Percentiles rank a stretch among this genome's conserved stretches.
phyloP scores from a whole-genome alignment of 2,329 filamentous ascomycete genomes.

The Cercospora canescens region DNA sequence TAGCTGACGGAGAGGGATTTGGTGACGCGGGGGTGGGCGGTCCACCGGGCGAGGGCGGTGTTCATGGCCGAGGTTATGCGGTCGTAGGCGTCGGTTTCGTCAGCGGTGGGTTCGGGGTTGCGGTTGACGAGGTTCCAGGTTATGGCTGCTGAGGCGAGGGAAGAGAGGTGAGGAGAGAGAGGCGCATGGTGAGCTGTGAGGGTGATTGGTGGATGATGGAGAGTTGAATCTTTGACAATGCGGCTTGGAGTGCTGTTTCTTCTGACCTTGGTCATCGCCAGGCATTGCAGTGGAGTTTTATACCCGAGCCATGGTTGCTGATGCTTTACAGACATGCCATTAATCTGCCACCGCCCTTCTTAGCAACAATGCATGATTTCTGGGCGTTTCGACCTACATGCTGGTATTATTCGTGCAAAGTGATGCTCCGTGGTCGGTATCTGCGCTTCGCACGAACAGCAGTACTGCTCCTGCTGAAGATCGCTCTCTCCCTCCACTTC shows the following conservation, averaged over 20 bases:
- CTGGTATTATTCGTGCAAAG: neutral
- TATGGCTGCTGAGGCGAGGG: constrained; percentile 36
- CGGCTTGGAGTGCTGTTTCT: neutral
- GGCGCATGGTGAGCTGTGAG: neutral
- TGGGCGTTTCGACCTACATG: neutral
- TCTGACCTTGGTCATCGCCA: neutral
- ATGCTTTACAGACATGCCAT: neutral
- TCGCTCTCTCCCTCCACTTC: neutral
- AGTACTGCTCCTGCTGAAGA: neutral
- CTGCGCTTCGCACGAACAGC: neutral
- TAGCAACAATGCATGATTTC: neutral
- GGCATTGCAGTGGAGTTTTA: neutral
- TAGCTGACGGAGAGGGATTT: constrained; percentile 20
- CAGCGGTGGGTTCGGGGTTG: constrained; percentile 32
- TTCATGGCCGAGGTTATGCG: constrained; percentile 18
- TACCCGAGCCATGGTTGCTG: neutral
- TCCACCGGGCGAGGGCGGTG: constrained; percentile 14
- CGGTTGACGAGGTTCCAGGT: constrained; percentile 45
- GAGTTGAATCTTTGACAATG: neutral
- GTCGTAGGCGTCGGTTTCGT: constrained; percentile 18
- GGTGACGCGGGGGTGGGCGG: constrained; percentile 6
- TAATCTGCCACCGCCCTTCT: neutral
- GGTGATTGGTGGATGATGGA: neutral
- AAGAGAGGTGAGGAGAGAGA: neutral
- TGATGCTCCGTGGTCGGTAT: neutral